phyloP scores from a whole-genome alignment of 805 yeast genomes.

The Zygotorulaspora florentina region DNA sequence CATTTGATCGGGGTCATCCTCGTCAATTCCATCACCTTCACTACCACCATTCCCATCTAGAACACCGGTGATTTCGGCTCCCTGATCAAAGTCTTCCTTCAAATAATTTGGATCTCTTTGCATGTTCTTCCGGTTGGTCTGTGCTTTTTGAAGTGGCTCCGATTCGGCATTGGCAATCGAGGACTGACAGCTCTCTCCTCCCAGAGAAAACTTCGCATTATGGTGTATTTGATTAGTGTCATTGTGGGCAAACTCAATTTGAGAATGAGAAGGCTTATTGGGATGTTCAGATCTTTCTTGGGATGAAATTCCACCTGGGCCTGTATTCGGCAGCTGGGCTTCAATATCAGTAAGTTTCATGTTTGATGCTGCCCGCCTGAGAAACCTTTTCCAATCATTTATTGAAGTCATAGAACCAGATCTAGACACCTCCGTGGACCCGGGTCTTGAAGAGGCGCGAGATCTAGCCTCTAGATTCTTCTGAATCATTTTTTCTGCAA shows the following conservation, averaged over 20 bases:
- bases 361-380: conserved; percentile 13
- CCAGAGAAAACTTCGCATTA: conserved; percentile 13
- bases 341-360: conserved; percentile 14
- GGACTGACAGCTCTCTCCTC: conserved; percentile 13
- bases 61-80: not conserved
- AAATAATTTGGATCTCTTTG: conserved; percentile 1
- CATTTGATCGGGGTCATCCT: conserved; percentile 8
- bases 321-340: conserved; percentile 10
- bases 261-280: not conserved
- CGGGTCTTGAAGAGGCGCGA: conserved; percentile 14
- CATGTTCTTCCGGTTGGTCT: not conserved
- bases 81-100: conserved; percentile 4
- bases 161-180: conserved; percentile 10
- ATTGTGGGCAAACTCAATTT: not conserved
- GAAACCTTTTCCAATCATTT: conserved; percentile 15
- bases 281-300: not conserved
- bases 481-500: conserved; percentile 15
- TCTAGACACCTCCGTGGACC: conserved; percentile 13
- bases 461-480: conserved; percentile 15
- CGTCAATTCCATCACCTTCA: conserved; percentile 1
- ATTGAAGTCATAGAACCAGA: conserved; percentile 17
- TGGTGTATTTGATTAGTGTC: conserved; percentile 1
- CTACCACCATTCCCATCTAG: conserved; percentile 7
- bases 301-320: conserved; percentile 1
- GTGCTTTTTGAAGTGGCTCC: not conserved